phyloP scores from a whole-genome alignment of 1,284 basidiomycete species.

The Ceratobasidium sp. region DNA sequence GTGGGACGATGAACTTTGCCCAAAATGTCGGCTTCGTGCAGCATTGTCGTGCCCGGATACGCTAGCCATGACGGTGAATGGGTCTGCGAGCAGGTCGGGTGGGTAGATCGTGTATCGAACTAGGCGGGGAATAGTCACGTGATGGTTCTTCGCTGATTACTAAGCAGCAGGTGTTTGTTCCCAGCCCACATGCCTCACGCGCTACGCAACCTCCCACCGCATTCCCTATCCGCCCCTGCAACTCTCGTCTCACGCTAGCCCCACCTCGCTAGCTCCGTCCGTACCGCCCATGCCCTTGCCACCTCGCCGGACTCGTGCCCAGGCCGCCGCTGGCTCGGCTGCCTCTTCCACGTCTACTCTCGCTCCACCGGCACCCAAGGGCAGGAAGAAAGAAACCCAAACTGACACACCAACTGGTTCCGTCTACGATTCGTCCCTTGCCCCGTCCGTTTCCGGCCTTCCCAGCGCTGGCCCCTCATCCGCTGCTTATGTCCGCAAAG shows the following conservation, averaged over 20 bases:
- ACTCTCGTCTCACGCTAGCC: slow-evolving; percentile 46
- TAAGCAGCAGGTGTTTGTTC: too few relatives aligned
- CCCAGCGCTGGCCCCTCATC: slow-evolving; percentile 41
- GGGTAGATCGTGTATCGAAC: too few relatives aligned
- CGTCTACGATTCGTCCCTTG: slow-evolving; percentile 47
- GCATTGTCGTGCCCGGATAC: too few relatives aligned
- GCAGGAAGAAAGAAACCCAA: slow-evolving; percentile 49
- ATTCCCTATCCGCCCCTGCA: neutral
- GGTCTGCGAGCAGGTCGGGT: too few relatives aligned
- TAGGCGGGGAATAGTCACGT: too few relatives aligned
- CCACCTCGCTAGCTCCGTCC: slow-evolving; percentile 67
- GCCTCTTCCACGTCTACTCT: slow-evolving; percentile 67
- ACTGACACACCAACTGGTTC: slow-evolving; percentile 35
- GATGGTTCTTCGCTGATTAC: too few relatives aligned
- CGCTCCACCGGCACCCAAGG: slow-evolving; percentile 54
- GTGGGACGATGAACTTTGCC: too few relatives aligned
- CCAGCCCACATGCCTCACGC: too few relatives aligned
- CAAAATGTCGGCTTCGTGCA: too few relatives aligned
- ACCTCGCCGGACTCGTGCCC: slow-evolving; percentile 81
- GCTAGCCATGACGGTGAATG: too few relatives aligned
- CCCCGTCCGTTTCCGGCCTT: slow-evolving; percentile 41
- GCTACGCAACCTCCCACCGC: too few relatives aligned
- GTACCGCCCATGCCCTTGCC: slow-evolving; percentile 69
- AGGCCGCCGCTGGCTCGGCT: slow-evolving; percentile 81
- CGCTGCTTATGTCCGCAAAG: slow-evolving; percentile 50